Conservation (phyloP, 805 yeast species). For the Pichia paraexigua region DNA sequence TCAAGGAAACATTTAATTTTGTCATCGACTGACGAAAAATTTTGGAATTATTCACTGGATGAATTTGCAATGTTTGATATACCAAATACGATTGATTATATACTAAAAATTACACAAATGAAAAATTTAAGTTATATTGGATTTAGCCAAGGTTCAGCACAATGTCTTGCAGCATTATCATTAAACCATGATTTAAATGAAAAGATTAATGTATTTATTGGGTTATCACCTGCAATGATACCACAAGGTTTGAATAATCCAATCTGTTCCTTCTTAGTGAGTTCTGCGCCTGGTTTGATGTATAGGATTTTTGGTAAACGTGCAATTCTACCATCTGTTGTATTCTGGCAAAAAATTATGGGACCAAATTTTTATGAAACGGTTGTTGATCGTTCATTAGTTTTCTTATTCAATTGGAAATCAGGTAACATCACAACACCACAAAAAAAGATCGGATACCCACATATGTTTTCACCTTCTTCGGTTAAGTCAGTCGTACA, state of each 20-base stretch:
- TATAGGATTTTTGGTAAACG: slow-evolving; percentile 66
- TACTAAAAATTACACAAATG: slow-evolving; percentile 43
- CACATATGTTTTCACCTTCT: slow-evolving; percentile 47
- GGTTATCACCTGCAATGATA: slow-evolving; percentile 89
- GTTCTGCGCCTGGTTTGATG: slow-evolving; percentile 67
- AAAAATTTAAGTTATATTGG: slow-evolving; percentile 63
- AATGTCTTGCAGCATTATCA: slow-evolving; percentile 77
- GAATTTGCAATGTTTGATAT: slow-evolving; percentile 89
- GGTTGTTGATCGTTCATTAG: slow-evolving; percentile 39
- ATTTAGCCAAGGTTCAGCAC: slow-evolving; percentile 92
- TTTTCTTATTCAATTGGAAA: slow-evolving; percentile 42
- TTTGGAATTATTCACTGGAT: slow-evolving; percentile 89
- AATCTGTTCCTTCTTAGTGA: slow-evolving; percentile 42
- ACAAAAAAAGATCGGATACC: slow-evolving; percentile 41
- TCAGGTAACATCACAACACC: slow-evolving; percentile 33
- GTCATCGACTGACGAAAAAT: slow-evolving; percentile 35
- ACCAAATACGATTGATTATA: slow-evolving; percentile 73
- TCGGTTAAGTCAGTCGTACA: slow-evolving; percentile 48
- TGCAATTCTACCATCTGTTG: slow-evolving; percentile 67
- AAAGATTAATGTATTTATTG: slow-evolving; percentile 54
- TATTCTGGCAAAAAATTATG: slow-evolving; percentile 45
- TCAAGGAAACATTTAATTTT: slow-evolving; percentile 62
- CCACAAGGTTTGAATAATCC: slow-evolving; percentile 67
- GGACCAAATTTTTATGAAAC: slow-evolving; percentile 42
- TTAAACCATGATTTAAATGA: slow-evolving; percentile 54